Conservation (phyloP, 2,329 filamentous ascomycete genomes). For the Fusarium sp. region DNA sequence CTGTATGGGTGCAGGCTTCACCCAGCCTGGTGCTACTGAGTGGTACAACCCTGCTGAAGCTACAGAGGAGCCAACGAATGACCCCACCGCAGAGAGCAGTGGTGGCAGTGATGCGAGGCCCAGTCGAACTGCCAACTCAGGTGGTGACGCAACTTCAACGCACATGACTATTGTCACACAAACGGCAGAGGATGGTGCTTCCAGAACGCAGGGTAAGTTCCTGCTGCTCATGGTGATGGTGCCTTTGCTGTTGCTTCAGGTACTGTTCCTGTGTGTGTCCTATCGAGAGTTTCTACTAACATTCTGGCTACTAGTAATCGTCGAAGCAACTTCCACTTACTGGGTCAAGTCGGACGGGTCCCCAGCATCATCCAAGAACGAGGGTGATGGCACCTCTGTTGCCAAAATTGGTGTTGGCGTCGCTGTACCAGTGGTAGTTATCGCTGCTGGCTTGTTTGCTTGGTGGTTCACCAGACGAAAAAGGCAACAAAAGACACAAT, state of each 20-base stretch:
- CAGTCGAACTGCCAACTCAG: slow-evolving; percentile 34
- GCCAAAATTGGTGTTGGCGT: slow-evolving; percentile 38
- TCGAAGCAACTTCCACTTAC: slow-evolving; percentile 39
- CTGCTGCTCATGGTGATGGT: slow-evolving; percentile 40
- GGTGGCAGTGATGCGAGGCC: slow-evolving; percentile 18
- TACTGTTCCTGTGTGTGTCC: slow-evolving; percentile 30
- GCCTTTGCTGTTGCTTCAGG: slow-evolving; percentile 42
- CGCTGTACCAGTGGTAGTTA: slow-evolving; percentile 25
- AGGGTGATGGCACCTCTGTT: neutral
- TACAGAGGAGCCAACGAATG: slow-evolving; percentile 28
- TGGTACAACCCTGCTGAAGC: slow-evolving; percentile 40
- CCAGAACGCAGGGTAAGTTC: slow-evolving; percentile 43
- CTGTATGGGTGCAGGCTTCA: slow-evolving; percentile 41
- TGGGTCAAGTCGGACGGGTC: slow-evolving; percentile 37
- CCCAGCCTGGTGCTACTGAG: slow-evolving; percentile 36
- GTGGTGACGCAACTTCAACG: slow-evolving; percentile 31
- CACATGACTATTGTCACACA: slow-evolving; percentile 39
- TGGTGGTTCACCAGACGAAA: slow-evolving; percentile 30
- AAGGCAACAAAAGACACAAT: slow-evolving; percentile 8
- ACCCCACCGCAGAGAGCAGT: slow-evolving; percentile 5
- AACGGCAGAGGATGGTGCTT: slow-evolving; percentile 37
- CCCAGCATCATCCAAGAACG: slow-evolving; percentile 13
- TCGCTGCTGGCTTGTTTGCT: slow-evolving; percentile 3
- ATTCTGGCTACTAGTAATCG: slow-evolving; percentile 25
- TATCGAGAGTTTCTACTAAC: neutral